These are phyloP conservation scores for Xylariaceae sp. DNA, from an alignment of 2,329 filamentous ascomycete species.

Conservation along the genomic window DNA sequence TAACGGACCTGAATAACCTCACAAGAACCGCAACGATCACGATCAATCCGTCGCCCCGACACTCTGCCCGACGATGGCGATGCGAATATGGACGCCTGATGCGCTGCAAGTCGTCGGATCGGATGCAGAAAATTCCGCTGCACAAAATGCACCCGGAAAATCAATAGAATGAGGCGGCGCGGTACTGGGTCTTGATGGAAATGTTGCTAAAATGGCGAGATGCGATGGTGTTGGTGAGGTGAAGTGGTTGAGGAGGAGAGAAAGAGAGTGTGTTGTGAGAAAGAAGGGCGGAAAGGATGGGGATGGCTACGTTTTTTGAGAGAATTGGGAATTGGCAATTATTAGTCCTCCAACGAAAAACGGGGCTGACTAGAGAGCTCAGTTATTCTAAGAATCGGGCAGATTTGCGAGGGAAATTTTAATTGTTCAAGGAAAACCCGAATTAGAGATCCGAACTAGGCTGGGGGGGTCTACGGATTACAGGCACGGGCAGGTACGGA, in stretches of 20 bases:
- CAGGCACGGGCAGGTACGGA: no score
- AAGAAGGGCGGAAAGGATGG: constrained; percentile 36
- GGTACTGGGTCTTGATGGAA: constrained; percentile 36
- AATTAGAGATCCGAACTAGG: constrained; percentile 36
- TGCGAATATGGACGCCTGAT: constrained; percentile 6
- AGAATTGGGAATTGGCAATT: constrained; percentile 36
- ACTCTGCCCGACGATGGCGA: constrained; percentile 18
- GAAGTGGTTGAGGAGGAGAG: constrained; percentile 26
- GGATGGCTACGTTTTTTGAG: constrained; percentile 49
- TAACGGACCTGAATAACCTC: constrained; percentile 31
- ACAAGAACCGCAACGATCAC: constrained; percentile 22
- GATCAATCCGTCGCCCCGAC: constrained; percentile 10
- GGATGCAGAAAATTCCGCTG: constrained; percentile 26
- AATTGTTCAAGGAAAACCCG: constrained; percentile 32
- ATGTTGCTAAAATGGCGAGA: constrained; percentile 30
- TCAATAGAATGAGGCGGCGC: constrained; percentile 30
- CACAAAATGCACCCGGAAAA: constrained; percentile 26
- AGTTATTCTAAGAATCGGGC: constrained; percentile 21
- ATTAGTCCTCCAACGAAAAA: constrained; percentile 46
- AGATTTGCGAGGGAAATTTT: constrained; percentile 38
- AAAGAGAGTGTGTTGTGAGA: constrained; percentile 26
- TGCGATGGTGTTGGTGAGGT: constrained; percentile 29
- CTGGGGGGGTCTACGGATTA: constrained; percentile 17
- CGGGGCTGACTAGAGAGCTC: constrained; percentile 36
- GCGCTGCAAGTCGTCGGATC: constrained; percentile 18